Evolutionary conservation across 2,329 filamentous ascomycete genomes (phyloP).

Genomic region (Sphaceloma murrayae): DNA sequence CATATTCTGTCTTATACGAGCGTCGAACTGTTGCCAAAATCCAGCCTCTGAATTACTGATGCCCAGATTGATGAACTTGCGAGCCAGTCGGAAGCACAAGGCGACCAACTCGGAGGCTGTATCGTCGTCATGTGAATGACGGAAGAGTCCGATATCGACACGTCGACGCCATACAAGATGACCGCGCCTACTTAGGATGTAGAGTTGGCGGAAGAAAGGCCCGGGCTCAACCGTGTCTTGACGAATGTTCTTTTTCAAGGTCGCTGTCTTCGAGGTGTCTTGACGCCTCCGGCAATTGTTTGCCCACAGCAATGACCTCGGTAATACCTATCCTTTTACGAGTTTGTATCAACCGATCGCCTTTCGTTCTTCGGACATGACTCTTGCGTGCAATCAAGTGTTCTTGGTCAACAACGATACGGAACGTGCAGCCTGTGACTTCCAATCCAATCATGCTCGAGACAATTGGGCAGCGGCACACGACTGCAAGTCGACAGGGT

Average conservation of each 20-base stretch:
- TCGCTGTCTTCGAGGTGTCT: not conserved
- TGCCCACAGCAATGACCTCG: no score
- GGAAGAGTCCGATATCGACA: not conserved
- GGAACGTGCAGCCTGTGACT: no score
- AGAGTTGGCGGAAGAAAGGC: constrained; percentile 1
- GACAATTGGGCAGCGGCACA: not conserved
- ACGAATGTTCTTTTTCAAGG: not conserved
- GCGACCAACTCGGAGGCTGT: no score
- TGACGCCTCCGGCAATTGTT: no score
- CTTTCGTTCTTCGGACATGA: no score
- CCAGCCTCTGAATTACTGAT: constrained; percentile 1
- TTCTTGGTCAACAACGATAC: no score
- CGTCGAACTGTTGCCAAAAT: constrained; percentile 5
- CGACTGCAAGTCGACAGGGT: not conserved
- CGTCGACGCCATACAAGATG: not conserved
- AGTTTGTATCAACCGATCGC: no score
- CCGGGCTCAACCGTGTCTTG: constrained; percentile 9
- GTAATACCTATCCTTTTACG: not conserved
- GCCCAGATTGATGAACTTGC: constrained; percentile 4
- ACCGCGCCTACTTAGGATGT: not conserved
- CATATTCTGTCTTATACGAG: not conserved
- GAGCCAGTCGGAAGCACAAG: no score
- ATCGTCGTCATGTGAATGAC: no score
- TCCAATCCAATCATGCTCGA: not conserved
- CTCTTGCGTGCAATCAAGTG: no score